Evolutionary conservation across 176 grass and related monocot genomes (phyloP), one percentile per base, ranked within the genome.

Genomic region (Eleusine coracana): DNA sequence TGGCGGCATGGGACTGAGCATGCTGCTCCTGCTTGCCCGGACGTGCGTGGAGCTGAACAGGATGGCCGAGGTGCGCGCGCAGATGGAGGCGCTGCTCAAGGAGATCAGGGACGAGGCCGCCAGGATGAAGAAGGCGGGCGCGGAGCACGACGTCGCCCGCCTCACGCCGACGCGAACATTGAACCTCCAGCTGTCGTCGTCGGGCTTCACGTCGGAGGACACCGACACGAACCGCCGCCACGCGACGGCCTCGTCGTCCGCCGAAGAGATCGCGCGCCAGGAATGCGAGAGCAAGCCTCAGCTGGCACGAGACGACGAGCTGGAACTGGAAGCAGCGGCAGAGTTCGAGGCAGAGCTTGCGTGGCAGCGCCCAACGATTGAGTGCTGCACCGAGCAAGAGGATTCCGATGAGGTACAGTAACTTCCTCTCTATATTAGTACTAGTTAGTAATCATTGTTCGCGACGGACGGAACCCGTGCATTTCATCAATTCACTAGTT

Each of bases 21-120:
- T 91, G 59, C 68, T 86, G 14, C 66, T 91, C 70, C 55, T 89
- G 48, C 78, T 94, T 1, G 73, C 78, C 10, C 85, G 68, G 81
- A 82, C 84, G 0, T 80, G 77, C 50, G 85, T 78, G 23, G 92
- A 94, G 75, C 76, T 94, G 3, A 91, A 76, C 54, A 78, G 81
- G 87, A 91, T 94, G 84, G 71, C 84, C 23, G 89, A 94, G 69
- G 77, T 94, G 80, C 89, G 73, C 21, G 78, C 84, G 67, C 73
- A 85, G 83, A 89, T 89, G 92, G 92, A 94, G 80, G 21, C 39
- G 73, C 66, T 94, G 25, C 84, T 94, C 17, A 45, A 45, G 37
- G 81, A 89, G 56, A 80, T 87, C 66, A 82, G 74, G n/a, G 80
- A 79, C 54, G 80, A 91, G 55, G 58, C 63, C 44, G 8, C 11